Evolutionary conservation across 352 stramenopile species (phyloP).

Genomic region (Phytophthora sp.): DNA sequence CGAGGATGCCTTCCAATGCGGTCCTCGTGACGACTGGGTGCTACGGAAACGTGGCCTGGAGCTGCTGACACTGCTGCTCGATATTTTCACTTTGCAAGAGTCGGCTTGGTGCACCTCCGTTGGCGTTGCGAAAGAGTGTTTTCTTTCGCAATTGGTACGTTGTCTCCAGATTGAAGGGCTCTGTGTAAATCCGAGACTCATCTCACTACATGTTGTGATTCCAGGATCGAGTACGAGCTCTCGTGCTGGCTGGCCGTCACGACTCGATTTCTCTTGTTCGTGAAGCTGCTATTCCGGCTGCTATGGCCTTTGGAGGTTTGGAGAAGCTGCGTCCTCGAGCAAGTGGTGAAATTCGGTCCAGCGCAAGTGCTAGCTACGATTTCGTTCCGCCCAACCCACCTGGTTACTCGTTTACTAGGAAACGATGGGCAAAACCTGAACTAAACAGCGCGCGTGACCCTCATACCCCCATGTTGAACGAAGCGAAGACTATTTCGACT

Average conservation of each 20-base stretch:
- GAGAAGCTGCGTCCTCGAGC: slow-evolving; percentile 40
- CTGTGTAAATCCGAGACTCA: neutral
- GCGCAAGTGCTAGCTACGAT: slow-evolving; percentile 18
- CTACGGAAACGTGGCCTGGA: slow-evolving; percentile 60
- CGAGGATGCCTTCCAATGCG: slow-evolving; percentile 62
- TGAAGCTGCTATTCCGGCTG: slow-evolving; percentile 50
- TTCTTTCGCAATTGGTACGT: slow-evolving; percentile 43
- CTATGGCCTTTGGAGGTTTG: slow-evolving; percentile 47
- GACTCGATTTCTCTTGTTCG: slow-evolving; percentile 62
- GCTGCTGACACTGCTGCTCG: slow-evolving; percentile 53
- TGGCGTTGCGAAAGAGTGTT: slow-evolving; percentile 28
- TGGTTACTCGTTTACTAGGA: slow-evolving; percentile 16
- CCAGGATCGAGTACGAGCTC: slow-evolving; percentile 44
- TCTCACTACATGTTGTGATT: slow-evolving; percentile 2
- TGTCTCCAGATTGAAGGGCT: neutral
- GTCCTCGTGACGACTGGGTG: slow-evolving; percentile 57
- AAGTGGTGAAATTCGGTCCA: neutral
- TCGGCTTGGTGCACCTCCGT: slow-evolving; percentile 19
- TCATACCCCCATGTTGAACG: neutral
- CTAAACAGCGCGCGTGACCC: neutral
- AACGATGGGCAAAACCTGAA: slow-evolving; percentile 13
- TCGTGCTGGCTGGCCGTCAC: slow-evolving; percentile 55
- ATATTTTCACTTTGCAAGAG: slow-evolving; percentile 47
- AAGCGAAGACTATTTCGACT: neutral
- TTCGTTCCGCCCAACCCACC: slow-evolving; percentile 28